Conservation (phyloP, 2,329 filamentous ascomycete genomes). For the Colletotrichum coccodes region DNA sequence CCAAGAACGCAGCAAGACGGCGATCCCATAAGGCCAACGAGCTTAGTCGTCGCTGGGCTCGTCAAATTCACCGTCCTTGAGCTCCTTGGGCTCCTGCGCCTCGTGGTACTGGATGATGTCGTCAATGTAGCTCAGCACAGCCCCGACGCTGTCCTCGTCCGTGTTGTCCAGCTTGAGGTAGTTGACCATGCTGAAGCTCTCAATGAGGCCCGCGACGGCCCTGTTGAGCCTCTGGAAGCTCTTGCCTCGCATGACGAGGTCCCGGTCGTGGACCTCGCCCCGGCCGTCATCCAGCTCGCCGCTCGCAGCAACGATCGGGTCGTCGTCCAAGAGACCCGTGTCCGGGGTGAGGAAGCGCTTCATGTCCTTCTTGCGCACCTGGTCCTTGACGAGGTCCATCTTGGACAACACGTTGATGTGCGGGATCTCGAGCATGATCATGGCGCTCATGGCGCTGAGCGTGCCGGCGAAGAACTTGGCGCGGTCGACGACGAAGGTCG, state of each 20-base stretch:
- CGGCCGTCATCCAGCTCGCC: conserved; percentile 60
- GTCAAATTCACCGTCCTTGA: conserved; percentile 66
- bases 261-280: conserved; percentile 71
- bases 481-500: conserved; percentile 93
- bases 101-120: conserved; percentile 95
- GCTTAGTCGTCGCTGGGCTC: conserved; percentile 38
- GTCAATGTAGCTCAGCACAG: conserved; percentile 90
- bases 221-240: conserved; percentile 87
- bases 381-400: conserved; percentile 95
- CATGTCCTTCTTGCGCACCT: conserved; percentile 86
- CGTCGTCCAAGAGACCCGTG: conserved; percentile 82
- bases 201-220: conserved; percentile 90
- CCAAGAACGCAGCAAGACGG: background rate
- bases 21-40: background rate
- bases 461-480: conserved; percentile 98
- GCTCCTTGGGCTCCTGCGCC: conserved; percentile 89
- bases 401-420: conserved; percentile 97
- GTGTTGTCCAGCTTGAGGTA: conserved; percentile 91
- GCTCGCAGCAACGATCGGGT: conserved; percentile 54
- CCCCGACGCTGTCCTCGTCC: conserved; percentile 89
- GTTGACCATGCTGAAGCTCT: conserved; percentile 98
- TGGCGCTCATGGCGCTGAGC: conserved; percentile 95
- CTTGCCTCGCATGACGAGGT: conserved; percentile 80
- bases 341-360: conserved; percentile 93
- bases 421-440: conserved; percentile 98